These are phyloP conservation scores for Arctium minus DNA, from an alignment of 129 eudicot species.

Conservation along the genomic window DNA sequence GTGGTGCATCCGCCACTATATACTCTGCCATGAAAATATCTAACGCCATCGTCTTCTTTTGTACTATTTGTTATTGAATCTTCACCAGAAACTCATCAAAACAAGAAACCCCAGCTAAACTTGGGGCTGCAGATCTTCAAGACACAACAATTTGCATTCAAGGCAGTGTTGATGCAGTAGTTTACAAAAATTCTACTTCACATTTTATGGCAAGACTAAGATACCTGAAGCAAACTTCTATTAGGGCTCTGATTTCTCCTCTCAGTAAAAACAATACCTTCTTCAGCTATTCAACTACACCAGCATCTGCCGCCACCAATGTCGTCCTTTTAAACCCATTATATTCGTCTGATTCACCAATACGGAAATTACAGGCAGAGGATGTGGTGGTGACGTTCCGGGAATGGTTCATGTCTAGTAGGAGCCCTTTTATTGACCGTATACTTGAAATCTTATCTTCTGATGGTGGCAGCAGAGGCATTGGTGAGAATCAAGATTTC, in stretches of 20 bases:
- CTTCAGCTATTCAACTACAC: slow-evolving; percentile 15
- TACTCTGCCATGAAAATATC: too few relatives aligned
- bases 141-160: not conserved
- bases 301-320: slow-evolving; percentile 18
- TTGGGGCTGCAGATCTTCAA: not conserved
- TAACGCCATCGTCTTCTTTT: too few relatives aligned
- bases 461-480: slow-evolving; percentile 1
- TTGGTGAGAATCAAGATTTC: slow-evolving; percentile 11
- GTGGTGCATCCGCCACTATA: too few relatives aligned
- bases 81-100: not conserved
- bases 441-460: slow-evolving; percentile 47
- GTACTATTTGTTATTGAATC: too few relatives aligned
- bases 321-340: slow-evolving; percentile 5
- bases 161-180: slow-evolving; percentile 11
- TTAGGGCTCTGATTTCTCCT: slow-evolving; percentile 36
- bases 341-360: not conserved
- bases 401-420: slow-evolving; percentile 58
- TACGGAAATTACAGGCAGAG: slow-evolving; percentile 9
- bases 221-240: slow-evolving; percentile 36
- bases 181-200: not conserved
- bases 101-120: not conserved
- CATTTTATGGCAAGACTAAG: slow-evolving; percentile 41
- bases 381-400: slow-evolving; percentile 50
- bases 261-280: not conserved
- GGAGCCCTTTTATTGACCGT: slow-evolving; percentile 39